phyloP scores from a whole-genome alignment of 306 rosid genomes.

The Trichosanthes cucumerina region DNA sequence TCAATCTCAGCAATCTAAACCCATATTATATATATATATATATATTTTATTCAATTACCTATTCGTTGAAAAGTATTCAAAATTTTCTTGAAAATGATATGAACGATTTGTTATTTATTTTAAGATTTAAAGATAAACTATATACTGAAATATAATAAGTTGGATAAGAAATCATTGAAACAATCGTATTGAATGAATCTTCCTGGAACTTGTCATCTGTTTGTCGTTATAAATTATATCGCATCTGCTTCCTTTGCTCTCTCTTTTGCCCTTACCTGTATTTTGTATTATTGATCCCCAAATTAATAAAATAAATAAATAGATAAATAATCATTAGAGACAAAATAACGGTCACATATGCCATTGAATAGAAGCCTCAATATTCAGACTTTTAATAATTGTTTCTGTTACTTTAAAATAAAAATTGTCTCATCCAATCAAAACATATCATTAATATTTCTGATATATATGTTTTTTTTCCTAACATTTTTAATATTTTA shows the following conservation, averaged over 20 bases:
- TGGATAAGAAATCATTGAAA: not conserved
- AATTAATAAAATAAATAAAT: not conserved
- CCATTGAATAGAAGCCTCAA: not conserved
- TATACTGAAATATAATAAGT: not conserved
- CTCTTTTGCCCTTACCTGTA: not conserved
- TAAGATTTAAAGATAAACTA: not conserved
- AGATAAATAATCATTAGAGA: not conserved
- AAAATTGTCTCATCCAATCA: not conserved
- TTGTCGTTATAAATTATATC: not conserved
- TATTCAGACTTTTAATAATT: not conserved
- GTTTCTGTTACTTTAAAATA: not conserved
- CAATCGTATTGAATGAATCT: not conserved
- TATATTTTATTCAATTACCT: no score
- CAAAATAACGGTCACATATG: not conserved
- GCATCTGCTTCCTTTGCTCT: not conserved
- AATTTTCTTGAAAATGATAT: not conserved
- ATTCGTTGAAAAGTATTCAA: no score
- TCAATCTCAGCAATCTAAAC: no score
- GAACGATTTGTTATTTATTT: not conserved
- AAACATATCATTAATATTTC: not conserved
- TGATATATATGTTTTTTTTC: no score
- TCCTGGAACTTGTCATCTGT: not conserved
- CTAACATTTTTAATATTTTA: not conserved
- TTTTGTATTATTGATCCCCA: not conserved
- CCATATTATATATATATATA: no score